Conservation (phyloP, 371 early-diverging fungal species). For the Smittium culicis region DNA sequence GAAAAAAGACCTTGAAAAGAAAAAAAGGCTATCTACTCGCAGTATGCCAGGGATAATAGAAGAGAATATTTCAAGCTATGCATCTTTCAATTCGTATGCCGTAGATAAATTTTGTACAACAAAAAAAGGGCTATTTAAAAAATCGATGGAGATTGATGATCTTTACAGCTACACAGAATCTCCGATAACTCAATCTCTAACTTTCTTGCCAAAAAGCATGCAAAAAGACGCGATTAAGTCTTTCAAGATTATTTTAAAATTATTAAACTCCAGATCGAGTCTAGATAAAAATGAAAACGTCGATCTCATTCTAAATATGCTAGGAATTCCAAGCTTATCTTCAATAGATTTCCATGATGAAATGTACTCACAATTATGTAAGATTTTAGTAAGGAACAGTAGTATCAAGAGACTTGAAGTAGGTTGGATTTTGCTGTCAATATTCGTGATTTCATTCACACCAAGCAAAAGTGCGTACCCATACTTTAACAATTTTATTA, state of each 20-base stretch:
- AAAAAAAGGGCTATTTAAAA: constrained; percentile 69
- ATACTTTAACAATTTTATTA: constrained; percentile 66
- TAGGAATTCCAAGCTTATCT: constrained; percentile 16
- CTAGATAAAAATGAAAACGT: constrained; percentile 21
- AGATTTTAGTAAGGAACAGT: constrained; percentile 75
- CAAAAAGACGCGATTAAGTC: constrained; percentile 72
- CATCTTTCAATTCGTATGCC: neutral
- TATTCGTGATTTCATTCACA: constrained; percentile 68
- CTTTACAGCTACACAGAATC: constrained; percentile 54
- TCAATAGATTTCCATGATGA: constrained; percentile 72
- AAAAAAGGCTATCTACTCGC: too few species aligned
- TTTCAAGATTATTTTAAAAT: constrained; percentile 67
- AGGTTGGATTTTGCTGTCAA: constrained; percentile 80
- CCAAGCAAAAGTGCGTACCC: constrained; percentile 79
- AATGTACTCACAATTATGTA: constrained; percentile 85
- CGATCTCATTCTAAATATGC: constrained; percentile 56
- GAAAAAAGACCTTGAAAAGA: too few species aligned
- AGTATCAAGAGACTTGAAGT: constrained; percentile 51
- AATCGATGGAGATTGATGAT: constrained; percentile 72
- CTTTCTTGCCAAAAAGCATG: constrained; percentile 57
- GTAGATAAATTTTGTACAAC: constrained; percentile 66
- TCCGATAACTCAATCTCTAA: constrained; percentile 58
- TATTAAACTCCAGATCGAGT: constrained; percentile 61
- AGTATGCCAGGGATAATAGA: neutral
- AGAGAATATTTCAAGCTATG: constrained; percentile 2